Evolutionary conservation across 768 basidiomycete species (phyloP).

Genomic region (Cystobasidium onofrii): DNA sequence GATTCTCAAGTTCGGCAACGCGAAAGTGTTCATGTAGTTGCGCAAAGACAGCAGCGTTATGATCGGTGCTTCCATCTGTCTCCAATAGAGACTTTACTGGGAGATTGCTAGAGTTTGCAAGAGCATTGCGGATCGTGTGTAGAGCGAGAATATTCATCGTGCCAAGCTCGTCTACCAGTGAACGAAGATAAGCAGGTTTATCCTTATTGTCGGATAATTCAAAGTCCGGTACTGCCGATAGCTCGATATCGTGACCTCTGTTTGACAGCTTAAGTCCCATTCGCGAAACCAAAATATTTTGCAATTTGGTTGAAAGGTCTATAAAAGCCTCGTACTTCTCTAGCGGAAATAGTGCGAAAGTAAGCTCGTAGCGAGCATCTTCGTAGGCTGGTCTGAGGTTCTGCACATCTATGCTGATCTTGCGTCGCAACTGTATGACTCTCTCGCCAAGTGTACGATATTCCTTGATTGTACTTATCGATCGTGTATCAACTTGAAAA

Average conservation of each 20-base stretch:
- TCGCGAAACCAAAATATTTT: not conserved
- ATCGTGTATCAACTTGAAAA: not conserved
- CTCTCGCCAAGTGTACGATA: not conserved
- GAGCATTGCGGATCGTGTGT: not conserved
- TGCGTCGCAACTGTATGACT: not conserved
- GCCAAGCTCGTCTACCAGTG: constrained; percentile 17
- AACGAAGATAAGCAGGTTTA: not conserved
- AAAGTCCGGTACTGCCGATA: not conserved
- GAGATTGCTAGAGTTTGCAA: not conserved
- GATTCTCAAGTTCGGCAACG: not conserved
- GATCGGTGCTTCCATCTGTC: not conserved
- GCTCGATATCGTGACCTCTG: not conserved
- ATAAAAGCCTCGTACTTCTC: constrained; percentile 11
- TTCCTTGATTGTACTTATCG: not conserved
- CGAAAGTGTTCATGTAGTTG: not conserved
- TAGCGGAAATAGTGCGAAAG: not conserved
- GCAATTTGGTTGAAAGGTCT: not conserved
- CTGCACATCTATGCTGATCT: not conserved
- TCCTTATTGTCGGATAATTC: not conserved
- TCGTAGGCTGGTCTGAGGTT: constrained; percentile 3
- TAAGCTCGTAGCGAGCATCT: constrained; percentile 19
- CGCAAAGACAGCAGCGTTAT: not conserved
- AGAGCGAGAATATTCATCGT: not conserved
- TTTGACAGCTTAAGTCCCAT: not conserved
- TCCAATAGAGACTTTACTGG: not conserved